These are phyloP conservation scores for Pseudogymnoascus sp. DNA, from an alignment of 2,329 filamentous ascomycete species.

Conservation along the genomic window DNA sequence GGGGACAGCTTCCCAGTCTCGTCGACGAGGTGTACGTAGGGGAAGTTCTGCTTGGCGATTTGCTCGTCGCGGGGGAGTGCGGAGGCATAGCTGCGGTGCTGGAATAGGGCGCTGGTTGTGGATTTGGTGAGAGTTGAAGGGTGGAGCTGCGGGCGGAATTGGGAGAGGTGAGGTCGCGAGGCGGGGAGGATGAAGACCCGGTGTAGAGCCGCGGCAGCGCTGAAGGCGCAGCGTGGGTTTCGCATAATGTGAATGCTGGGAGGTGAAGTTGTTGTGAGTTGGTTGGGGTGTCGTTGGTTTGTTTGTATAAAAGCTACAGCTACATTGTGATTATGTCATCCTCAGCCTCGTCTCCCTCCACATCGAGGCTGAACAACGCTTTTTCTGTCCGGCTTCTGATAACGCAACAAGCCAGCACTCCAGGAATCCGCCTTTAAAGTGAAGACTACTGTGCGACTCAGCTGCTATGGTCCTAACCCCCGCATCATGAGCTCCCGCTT, in stretches of 20 bases:
- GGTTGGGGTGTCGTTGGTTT: neutral
- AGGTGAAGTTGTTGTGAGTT: neutral
- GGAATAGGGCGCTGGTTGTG: neutral
- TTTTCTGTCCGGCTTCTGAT: neutral
- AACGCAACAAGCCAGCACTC: neutral
- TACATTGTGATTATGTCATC: neutral
- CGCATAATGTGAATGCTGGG: slow-evolving; percentile 18
- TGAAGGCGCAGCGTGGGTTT: slow-evolving; percentile 29
- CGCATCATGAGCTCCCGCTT: neutral
- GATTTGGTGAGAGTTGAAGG: slow-evolving; percentile 9
- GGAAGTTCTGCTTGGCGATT: slow-evolving; percentile 32
- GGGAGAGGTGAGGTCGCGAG: slow-evolving; percentile 21
- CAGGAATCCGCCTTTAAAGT: neutral
- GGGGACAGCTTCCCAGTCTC: slow-evolving; percentile 26
- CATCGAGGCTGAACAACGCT: neutral
- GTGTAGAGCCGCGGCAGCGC: slow-evolving; percentile 38
- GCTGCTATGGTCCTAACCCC: neutral
- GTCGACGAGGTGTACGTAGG: slow-evolving; percentile 36
- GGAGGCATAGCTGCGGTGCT: slow-evolving; percentile 13
- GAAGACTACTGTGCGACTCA: neutral
- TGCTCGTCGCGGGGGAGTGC: slow-evolving; percentile 36
- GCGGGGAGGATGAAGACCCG: slow-evolving; percentile 37
- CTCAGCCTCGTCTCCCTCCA: neutral
- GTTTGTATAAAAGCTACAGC: neutral
- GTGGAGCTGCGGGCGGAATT: slow-evolving; percentile 16